Conservation (phyloP, 179 eudicot genomes). For the Beta lomatogona region DNA sequence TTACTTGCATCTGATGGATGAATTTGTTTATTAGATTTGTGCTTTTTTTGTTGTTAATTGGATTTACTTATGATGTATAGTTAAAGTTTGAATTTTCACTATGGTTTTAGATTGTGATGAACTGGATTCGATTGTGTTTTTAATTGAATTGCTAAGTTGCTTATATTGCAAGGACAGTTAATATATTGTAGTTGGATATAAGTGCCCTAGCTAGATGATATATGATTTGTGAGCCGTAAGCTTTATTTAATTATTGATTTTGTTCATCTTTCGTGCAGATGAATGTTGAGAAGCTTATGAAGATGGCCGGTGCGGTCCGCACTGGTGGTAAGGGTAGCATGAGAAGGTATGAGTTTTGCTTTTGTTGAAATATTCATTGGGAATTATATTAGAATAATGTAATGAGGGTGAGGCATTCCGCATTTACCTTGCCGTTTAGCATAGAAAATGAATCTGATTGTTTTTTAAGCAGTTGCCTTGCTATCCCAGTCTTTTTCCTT, state of each 20-base stretch:
- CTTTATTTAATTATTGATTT: not conserved
- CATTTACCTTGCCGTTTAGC: not conserved
- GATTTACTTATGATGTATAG: no score
- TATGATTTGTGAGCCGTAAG: not conserved
- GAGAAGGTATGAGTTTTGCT: conserved; percentile 50
- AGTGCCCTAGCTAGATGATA: not conserved
- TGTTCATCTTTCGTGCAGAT: conserved; percentile 37
- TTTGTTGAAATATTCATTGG: not conserved
- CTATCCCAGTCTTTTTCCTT: no score
- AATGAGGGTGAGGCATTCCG: no score
- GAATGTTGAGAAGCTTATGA: conserved; percentile 80
- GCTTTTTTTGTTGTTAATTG: not conserved
- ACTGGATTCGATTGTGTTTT: not conserved
- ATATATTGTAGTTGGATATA: no score
- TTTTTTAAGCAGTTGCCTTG: no score
- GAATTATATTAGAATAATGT: not conserved
- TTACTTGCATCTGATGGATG: not conserved
- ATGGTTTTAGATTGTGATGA: not conserved
- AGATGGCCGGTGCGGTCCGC: conserved; percentile 87
- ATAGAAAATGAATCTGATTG: not conserved
- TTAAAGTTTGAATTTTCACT: not conserved
- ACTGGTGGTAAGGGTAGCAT: conserved; percentile 85
- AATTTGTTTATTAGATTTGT: not conserved
- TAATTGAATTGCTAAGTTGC: not conserved
- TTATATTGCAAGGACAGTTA: no score